Base-by-base conservation (phyloP, 768 basidiomycete species). In the Lentinula detonsa region DNA sequence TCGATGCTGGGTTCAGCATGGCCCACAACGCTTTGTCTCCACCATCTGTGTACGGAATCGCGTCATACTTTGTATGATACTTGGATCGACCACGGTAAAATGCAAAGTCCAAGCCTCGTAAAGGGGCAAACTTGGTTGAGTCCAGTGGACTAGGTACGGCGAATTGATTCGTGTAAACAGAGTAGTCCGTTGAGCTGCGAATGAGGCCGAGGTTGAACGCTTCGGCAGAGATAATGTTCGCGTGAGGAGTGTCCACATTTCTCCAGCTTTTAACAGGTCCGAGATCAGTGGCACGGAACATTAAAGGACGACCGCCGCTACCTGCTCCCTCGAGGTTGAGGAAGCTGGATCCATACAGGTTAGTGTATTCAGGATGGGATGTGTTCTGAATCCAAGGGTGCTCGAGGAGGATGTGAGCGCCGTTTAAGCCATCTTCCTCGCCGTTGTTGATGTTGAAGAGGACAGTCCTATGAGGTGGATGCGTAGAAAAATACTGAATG, bases 381-480 rank as follows among this genome's bases (percentile, higher is more conserved):
- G 49, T 35, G 28, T 52, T 43, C 4, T 50, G 39, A 9, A 60
- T 43, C 91, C 90, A 93, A 0, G 88, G 85, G 62, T 94, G 91
- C 64, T 83, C 75, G 61, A 90, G 66, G 67, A 90, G 91, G 8
- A 37, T 76, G 67, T 85, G 85, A 7, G 90, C 87, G 23, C 91
- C 91, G 62, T 87, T 80, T 64, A 93, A 70, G 37, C 85, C 82
- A 69, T 90, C 85, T 66, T 94, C 91, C 68, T 93, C 92, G 1
- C 87, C 91, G 62, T 93, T 93, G 70, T 94, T 94, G 69, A 91
- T 81, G 66, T 93, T 91, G 76, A 93, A 91, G 3, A 94, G 72
- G 5, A 86, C 86, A 0, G 88, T 89, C 42, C 85, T 78, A 45
- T 74, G 71, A 1, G 82, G 82, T 6, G 78, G 74, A 43, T 85